Percentiles rank a stretch among this genome's conserved stretches.
These are phyloP conservation scores for Amoebophrya sp. DNA, from an alignment of 169 alveolate species.

Conservation along the genomic window DNA sequence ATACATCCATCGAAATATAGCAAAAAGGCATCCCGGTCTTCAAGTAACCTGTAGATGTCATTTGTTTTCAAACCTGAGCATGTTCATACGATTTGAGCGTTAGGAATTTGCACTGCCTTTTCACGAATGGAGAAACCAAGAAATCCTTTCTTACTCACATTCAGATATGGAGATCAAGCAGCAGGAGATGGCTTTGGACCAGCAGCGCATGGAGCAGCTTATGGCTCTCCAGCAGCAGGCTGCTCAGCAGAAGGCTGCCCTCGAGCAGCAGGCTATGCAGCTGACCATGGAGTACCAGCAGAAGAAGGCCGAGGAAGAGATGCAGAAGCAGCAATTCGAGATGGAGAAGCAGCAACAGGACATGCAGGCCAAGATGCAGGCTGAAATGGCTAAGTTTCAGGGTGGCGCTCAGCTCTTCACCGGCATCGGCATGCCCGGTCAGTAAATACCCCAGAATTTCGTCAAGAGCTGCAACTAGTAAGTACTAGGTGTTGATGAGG, in stretches of 20 bases:
- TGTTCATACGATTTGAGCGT: too few relatives aligned
- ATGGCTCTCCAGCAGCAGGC: conserved; percentile 26
- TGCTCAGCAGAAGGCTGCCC: conserved; percentile 21
- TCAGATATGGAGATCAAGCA: not conserved
- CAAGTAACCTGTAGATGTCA: too few relatives aligned
- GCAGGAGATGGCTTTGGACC: conserved; percentile 22
- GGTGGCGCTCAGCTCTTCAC: not conserved
- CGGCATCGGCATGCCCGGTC: conserved; percentile 1
- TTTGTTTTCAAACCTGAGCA: too few relatives aligned
- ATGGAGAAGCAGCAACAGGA: conserved; percentile 20
- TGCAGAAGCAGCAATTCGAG: conserved; percentile 11
- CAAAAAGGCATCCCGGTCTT: too few relatives aligned
- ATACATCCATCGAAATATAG: too few relatives aligned
- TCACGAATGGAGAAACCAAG: too few relatives aligned
- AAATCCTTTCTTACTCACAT: too few relatives aligned
- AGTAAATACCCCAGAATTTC: too few relatives aligned
- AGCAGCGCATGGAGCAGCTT: conserved; percentile 23
- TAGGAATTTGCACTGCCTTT: too few relatives aligned
- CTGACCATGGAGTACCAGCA: conserved; percentile 25
- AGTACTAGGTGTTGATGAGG: too few relatives aligned
- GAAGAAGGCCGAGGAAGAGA: conserved; percentile 9
- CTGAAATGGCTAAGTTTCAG: not conserved
- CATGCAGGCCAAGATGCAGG: not conserved
- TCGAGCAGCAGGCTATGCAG: conserved; percentile 26
- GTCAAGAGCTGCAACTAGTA: too few relatives aligned